Base-by-base conservation (phyloP, 345 rosid species). In the Eutrema yunnanense region DNA sequence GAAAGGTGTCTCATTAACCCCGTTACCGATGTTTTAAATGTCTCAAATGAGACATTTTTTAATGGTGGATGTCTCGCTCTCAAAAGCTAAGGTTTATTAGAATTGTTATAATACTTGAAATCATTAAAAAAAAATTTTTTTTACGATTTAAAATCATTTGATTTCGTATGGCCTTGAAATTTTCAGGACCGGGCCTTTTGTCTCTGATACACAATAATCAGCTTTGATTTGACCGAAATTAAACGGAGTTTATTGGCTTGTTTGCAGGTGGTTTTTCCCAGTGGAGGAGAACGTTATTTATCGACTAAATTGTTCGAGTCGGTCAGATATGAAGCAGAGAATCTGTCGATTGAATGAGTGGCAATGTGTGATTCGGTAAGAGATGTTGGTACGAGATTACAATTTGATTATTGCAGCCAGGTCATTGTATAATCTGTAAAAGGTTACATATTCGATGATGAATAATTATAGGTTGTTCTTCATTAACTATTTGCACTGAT, bases 231-330 rank as follows among this genome's bases (percentile, higher is more conserved):
- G 4, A 53, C 50, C 49, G 8, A 22, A 51, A 42, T 6, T 6
- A 4, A 61, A 62, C 53, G 53, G 40, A 4, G 22, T 38, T 46
- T 55, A 30, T 76, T 0, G 0, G 12, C 2, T 48, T 19, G n/a
- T 69, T 11, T 48, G 65, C 78, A 91, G 97, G 87, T 72, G 65
- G n/a, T 91, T 30, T 86, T 91, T 71, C 86, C 96, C 0, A 87
- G 96, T 71, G 84, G 81, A 26, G 92, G 91, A 10, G 92, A 90
- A 79, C 89, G 89, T 9, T 91, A 88, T 75, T 81, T 91, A 27
- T 86, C 91, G 1, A 74, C 91, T 22, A 73, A 71, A 11, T 77
- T 88, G 63, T 88, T 88, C 32, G 87, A 83, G 11, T 82, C 88
- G 1, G 69, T 78, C 19, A 86, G 86, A 76, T 74, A 55, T 12